These are phyloP conservation scores for Phaseolus lunatus DNA, from an alignment of 306 rosid species.

Conservation along the genomic window DNA sequence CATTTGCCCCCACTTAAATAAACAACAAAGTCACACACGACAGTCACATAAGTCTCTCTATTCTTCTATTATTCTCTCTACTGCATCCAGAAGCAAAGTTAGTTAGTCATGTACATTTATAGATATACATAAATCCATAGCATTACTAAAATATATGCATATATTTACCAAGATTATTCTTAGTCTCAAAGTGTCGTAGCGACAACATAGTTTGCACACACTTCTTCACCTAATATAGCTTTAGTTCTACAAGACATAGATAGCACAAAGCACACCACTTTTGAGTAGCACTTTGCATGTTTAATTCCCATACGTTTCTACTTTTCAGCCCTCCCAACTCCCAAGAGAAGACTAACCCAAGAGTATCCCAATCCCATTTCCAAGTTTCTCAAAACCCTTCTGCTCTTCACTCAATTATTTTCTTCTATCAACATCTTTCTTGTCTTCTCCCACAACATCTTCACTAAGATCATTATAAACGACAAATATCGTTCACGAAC, in stretches of 20 bases:
- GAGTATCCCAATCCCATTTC: background rate
- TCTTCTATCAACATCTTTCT: too few species aligned
- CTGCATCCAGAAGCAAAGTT: background rate
- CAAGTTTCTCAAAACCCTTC: too few species aligned
- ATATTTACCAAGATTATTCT: constrained; percentile 10
- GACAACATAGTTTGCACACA: constrained; percentile 36
- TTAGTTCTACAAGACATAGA: constrained; percentile 23
- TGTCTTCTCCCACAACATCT: too few species aligned
- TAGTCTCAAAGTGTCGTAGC: constrained; percentile 25
- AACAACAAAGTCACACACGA: constrained; percentile 31
- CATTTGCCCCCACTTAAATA: constrained; percentile 38
- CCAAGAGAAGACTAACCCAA: constrained; percentile 20
- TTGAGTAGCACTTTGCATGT: constrained; percentile 36
- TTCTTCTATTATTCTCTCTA: background rate
- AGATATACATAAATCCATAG: background rate
- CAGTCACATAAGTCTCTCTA: background rate
- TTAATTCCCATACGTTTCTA: background rate
- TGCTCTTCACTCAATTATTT: background rate
- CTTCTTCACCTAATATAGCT: constrained; percentile 20
- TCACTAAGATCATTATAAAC: too few species aligned
- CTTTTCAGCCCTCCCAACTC: constrained; percentile 13
- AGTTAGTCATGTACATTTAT: background rate
- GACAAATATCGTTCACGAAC: too few species aligned
- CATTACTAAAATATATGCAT: constrained; percentile 8
- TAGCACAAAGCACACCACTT: constrained; percentile 28